Conservation (phyloP, 2,329 filamentous ascomycete species). For the Aureobasidium sp. region DNA sequence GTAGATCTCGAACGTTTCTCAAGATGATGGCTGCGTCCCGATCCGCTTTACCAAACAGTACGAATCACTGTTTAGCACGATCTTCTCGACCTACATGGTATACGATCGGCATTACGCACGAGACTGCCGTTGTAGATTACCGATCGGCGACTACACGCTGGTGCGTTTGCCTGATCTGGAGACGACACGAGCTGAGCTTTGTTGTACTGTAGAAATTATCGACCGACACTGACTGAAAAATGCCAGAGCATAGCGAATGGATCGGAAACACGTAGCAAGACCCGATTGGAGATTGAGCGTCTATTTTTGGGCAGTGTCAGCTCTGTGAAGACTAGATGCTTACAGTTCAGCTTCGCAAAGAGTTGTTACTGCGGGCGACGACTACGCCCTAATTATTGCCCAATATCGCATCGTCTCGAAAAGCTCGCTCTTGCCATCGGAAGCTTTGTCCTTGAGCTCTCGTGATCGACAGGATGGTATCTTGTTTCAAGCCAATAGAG, state of each 20-base stretch:
- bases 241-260: background rate
- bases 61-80: slow-evolving; percentile 5
- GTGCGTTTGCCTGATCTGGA: slow-evolving; percentile 1
- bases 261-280: background rate
- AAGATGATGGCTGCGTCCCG: slow-evolving; percentile 8
- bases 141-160: background rate
- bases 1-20: slow-evolving; percentile 6
- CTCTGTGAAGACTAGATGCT: background rate
- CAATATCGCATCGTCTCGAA: background rate
- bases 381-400: background rate
- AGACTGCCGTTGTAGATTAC: background rate
- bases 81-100: slow-evolving; percentile 7
- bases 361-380: background rate
- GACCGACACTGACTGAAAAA: background rate
- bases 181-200: background rate
- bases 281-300: background rate
- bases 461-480: background rate
- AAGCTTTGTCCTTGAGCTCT: background rate
- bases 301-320: background rate
- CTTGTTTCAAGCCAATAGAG: background rate
- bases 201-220: background rate
- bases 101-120: background rate
- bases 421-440: background rate
- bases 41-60: slow-evolving; percentile 20
- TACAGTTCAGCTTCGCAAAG: background rate